Evolutionary conservation across 768 basidiomycete species (phyloP).

Genomic region (Gymnopilus dilepis): DNA sequence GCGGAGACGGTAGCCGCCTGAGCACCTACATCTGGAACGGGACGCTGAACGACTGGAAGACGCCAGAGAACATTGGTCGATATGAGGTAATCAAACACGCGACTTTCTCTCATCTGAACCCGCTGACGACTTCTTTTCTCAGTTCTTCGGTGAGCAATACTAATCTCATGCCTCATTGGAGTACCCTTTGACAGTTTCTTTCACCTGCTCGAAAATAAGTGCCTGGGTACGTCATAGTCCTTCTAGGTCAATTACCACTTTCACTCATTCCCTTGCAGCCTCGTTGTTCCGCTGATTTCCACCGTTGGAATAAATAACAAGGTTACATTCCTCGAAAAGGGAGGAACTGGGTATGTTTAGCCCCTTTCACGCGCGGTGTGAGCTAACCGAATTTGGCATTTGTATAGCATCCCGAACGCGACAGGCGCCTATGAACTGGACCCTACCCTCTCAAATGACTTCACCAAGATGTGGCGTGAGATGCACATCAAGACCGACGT

Average conservation of each 20-base stretch:
- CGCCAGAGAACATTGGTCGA: constrained; percentile 63
- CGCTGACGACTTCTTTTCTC: constrained; percentile 15
- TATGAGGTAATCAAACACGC: constrained; percentile 62
- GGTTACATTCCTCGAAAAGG: constrained; percentile 80
- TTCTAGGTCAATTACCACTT: constrained; percentile 4
- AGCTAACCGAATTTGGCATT: background rate
- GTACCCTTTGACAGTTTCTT: constrained; percentile 20
- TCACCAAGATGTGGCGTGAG: constrained; percentile 66
- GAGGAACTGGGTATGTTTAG: constrained; percentile 57
- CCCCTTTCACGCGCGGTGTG: background rate
- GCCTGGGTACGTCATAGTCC: constrained; percentile 45
- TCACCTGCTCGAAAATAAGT: constrained; percentile 35
- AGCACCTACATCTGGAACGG: constrained; percentile 61
- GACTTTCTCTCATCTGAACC: background rate
- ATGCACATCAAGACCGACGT: constrained; percentile 83
- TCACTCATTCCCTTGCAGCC: constrained; percentile 40
- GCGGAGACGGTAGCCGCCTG: constrained; percentile 63
- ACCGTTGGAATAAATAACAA: constrained; percentile 85
- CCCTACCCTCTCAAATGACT: constrained; percentile 54
- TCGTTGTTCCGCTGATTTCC: constrained; percentile 74
- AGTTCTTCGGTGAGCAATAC: constrained; percentile 52
- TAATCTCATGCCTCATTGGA: constrained; percentile 3
- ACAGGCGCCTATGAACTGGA: constrained; percentile 85
- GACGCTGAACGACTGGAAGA: constrained; percentile 65
- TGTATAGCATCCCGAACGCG: constrained; percentile 55